phyloP scores from a whole-genome alignment of 352 stramenopile genomes.

The Plasmopara halstedii region DNA sequence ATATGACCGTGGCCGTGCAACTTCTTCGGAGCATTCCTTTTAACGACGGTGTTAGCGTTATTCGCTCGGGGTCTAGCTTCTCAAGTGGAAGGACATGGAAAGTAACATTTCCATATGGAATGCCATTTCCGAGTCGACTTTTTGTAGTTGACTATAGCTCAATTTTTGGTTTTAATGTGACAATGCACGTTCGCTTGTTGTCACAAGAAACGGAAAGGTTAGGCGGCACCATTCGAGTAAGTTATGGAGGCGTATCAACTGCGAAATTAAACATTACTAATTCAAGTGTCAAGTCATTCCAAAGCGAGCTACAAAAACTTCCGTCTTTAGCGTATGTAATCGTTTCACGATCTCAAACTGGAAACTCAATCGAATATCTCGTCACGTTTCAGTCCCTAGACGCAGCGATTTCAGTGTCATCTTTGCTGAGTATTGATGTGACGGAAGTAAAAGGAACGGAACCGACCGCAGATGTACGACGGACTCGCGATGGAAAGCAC shows the following conservation, averaged over 20 bases:
- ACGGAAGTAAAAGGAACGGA: conserved; percentile 15
- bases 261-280: conserved; percentile 20
- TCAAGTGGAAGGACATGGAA: conserved; percentile 37
- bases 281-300: conserved; percentile 11
- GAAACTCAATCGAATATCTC: conserved; percentile 19
- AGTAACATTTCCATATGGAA: conserved; percentile 43
- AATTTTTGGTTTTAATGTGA: conserved; percentile 29
- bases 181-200: conserved; percentile 26
- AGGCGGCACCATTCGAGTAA: conserved; percentile 32
- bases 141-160: conserved; percentile 17
- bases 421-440: conserved; percentile 11
- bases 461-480: conserved; percentile 8
- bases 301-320: conserved; percentile 19
- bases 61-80: conserved; percentile 21
- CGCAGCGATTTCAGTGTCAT: conserved; percentile 8
- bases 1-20: conserved; percentile 67
- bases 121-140: conserved; percentile 26
- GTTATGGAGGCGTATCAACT: conserved; percentile 25
- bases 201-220: conserved; percentile 32
- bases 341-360: conserved; percentile 6
- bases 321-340: conserved; percentile 12
- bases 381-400: conserved; percentile 32
- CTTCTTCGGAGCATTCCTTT: conserved; percentile 53
- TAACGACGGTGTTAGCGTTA: conserved; percentile 43
- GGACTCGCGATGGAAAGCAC: conserved; percentile 8